These are phyloP conservation scores for Nicotiana noctiflora DNA, from an alignment of 257 asterid genomes.

Conservation along the genomic window DNA sequence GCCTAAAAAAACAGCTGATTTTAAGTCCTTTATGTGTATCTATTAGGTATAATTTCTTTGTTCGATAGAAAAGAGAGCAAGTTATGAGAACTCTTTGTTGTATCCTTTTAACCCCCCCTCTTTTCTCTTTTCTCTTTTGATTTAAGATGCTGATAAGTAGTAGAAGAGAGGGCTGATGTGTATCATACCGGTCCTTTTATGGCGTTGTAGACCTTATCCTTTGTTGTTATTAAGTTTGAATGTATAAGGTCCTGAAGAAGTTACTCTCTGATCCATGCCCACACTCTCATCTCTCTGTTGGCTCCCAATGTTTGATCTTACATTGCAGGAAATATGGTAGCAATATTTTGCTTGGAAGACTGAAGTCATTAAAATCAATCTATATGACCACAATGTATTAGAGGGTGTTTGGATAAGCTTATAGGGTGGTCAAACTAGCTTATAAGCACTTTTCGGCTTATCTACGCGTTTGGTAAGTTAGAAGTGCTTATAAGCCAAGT, in stretches of 20 bases:
- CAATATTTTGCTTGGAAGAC: not conserved
- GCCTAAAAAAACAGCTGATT: slow-evolving; percentile 20
- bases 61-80: slow-evolving; percentile 43
- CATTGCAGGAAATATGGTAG: not conserved
- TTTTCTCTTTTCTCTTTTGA: slow-evolving; percentile 28
- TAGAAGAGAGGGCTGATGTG: slow-evolving; percentile 39
- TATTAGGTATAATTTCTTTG: slow-evolving; percentile 46
- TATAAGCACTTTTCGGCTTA: no score
- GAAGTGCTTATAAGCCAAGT: no score
- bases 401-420: no score
- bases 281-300: not conserved
- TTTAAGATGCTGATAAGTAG: slow-evolving; percentile 41
- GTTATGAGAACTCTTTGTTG: slow-evolving; percentile 34
- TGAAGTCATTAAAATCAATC: not conserved
- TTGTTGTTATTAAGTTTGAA: not conserved
- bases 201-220: slow-evolving; percentile 9
- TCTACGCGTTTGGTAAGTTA: no score
- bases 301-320: not conserved
- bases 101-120: not conserved
- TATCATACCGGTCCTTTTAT: slow-evolving; percentile 25
- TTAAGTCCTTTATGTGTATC: slow-evolving; percentile 37
- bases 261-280: not conserved
- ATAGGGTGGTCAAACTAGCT: no score
- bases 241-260: not conserved
- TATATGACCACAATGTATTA: not conserved